Evolutionary conservation across 2,329 filamentous ascomycete genomes (phyloP), one percentile per base, ranked within the genome.

Genomic region (Leptodontidium sp.): DNA sequence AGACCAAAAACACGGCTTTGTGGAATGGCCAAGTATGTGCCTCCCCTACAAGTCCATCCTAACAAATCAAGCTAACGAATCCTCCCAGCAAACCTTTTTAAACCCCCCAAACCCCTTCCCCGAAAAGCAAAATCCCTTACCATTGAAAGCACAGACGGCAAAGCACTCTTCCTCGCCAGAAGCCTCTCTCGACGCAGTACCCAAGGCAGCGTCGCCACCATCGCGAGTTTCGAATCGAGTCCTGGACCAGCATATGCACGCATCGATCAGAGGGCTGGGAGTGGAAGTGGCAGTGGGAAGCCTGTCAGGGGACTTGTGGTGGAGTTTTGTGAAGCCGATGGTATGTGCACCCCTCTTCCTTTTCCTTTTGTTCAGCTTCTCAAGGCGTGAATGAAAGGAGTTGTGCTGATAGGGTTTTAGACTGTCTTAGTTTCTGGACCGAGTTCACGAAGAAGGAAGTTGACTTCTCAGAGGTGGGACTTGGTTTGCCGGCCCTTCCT

Each of bases 21-120:
- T 73, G 29, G 70, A 75, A 68, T 73, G 70, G 69, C 71, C 73
- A 50, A 66, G 72, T 73, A 68, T 15, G 47, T 49, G 17, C 61
- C 26, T 29, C 11, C 35, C 1, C 4, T 63, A 40, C 29, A 24
- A 11, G 9, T 11, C 29, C 35, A 21, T 11, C 14, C 38, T n/a
- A 24, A 21, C 1, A 7, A 26, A 24, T 35, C 38, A 59, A 2
- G 47, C 38, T n/a, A 64, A 14, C 5, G 50, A 26, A 14, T 43
- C 21, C 29, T 57, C n/a, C n/a, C 14, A 72, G 72, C 66, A 14
- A 64, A 49, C 4, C 40, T 70, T 21, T 74, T 72, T 53, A 70
- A 72, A 64, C 26, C 66, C 0, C 70, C 72, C 12, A 67, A 61
- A 17, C 65, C 72, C 50, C 70, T 70, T 4, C 61, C 49, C 14